These are phyloP conservation scores for Davidsoniella virescens DNA, from an alignment of 2,329 filamentous ascomycete species.

Conservation along the genomic window DNA sequence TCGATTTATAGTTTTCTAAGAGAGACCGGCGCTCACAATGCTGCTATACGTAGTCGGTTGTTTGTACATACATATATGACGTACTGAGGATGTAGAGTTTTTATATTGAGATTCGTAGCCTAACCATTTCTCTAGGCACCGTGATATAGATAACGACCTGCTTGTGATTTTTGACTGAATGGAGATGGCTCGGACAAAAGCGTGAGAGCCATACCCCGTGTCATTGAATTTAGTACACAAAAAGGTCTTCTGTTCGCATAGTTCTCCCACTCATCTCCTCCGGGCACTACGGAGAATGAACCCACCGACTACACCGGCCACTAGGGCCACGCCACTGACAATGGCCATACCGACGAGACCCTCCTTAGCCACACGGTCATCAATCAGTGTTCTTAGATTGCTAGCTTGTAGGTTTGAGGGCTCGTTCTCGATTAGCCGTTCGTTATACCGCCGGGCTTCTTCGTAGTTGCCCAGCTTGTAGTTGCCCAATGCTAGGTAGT, in stretches of 20 bases:
- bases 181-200: not conserved
- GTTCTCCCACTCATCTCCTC: slow-evolving; percentile 26
- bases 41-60: no score
- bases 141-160: not conserved
- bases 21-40: no score
- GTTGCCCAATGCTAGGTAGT: slow-evolving; percentile 93
- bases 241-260: not conserved
- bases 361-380: slow-evolving; percentile 92
- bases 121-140: not conserved
- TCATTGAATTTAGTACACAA: not conserved
- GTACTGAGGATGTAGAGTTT: no score
- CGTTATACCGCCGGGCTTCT: slow-evolving; percentile 88
- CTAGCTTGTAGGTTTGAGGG: slow-evolving; percentile 79
- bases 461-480: slow-evolving; percentile 97
- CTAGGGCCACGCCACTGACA: slow-evolving; percentile 79
- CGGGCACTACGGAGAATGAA: slow-evolving; percentile 65
- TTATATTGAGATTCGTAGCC: no score
- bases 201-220: not conserved
- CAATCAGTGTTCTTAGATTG: slow-evolving; percentile 74
- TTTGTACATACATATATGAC: no score
- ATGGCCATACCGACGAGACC: slow-evolving; percentile 90
- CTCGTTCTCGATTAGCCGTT: slow-evolving; percentile 78
- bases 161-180: not conserved
- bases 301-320: slow-evolving; percentile 81
- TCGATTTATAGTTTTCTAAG: no score